Base-by-base conservation (phyloP, 805 yeast genomes). In the Saccharomycopsis microspora region DNA sequence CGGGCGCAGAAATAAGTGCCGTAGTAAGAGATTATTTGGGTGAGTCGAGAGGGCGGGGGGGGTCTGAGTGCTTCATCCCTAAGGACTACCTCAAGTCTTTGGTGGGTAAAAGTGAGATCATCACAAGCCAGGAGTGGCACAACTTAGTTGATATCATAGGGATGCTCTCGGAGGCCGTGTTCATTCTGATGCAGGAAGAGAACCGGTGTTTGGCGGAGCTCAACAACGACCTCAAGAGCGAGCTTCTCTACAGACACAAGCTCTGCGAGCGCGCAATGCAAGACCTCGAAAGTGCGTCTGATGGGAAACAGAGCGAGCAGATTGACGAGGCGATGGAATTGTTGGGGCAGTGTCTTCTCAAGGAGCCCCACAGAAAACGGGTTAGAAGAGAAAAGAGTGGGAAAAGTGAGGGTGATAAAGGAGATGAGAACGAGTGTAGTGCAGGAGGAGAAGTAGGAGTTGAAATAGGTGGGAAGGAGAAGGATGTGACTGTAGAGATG, bases 51-150 rank as follows among this genome's bases (percentile, higher is more conserved):
- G 31, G 10, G 28, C 44, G 31, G 29, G 49, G 32, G 1, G 28
- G 32, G 1, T 5, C 4, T 7, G 36, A 28, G 8, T 28, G 43
- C 7, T 19, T 19, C 9, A 42, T 49, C 39, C 52, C 52, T 3
- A 45, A 19, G 35, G 46, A 38, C 10, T 49, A 45, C 38, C 32
- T 49, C 9, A 45, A 49, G 29, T 49, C 52, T 4, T 27, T 49
- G 5, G 45, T 43, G 10, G 19, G 31, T 7, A 29, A 32, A 5
- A 39, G 32, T 5, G 37, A 41, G 4, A 31, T 19, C 9, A 35
- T 49, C 4, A 29, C 44, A 32, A 37, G 43, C 4, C 33, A 28
- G 6, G 44, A 45, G 36, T 49, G 52, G 52, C 31, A 39, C 37
- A 27, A 43, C n/a, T 37, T 49, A 31, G 43, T 49, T 10, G 52